Evolutionary conservation across 2,329 filamentous ascomycete species (phyloP), one percentile per base, ranked within the genome.

Genomic region (Fusarium torulosum): DNA sequence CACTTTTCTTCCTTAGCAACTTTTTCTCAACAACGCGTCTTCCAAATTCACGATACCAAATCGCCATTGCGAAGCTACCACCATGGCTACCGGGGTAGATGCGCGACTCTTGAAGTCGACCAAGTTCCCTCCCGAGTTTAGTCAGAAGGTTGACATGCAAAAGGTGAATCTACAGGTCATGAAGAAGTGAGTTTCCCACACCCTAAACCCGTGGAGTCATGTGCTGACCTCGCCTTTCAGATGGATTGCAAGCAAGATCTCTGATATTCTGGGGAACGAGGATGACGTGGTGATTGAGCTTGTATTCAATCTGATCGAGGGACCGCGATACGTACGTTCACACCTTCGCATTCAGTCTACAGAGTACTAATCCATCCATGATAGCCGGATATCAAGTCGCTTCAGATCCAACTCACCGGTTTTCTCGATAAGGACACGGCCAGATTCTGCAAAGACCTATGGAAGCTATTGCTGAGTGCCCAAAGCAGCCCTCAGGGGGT

Each of bases 121-220:
- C 56, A 97, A 96, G 76, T 98, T 97, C 69, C 96, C 96, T 44
- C 86, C 90, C 9, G 94, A 97, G 76, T 99, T 98, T 82, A 95
- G 88, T 76, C 90, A 92, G 77, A 97, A 97, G 83, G 96, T 99
- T 69, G 94, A 99, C 83, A 97, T 96, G 88, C 88, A 90, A 72
- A 98, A 98, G 83, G 94, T 99, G 79, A 97, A 99, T 77, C 85
- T 97, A 50, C 93, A 97, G 79, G 92, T 99, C 56, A 97, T 99
- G 89, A 97, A 97, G 86, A 97, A 96, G 92, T 96, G 77, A 75
- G 90, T 81, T 63, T 37, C 33, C 59, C 38, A 20, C 46, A 44
- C 15, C 35, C 41, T 19, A 29, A 43, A 56, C 38, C 37, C 21
- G 25, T 41, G 37, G 38, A 35, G 27, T 37, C 40, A 11, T 38